These are phyloP conservation scores for Trichoderma sp. DNA, from an alignment of 2,329 filamentous ascomycete species.

Conservation along the genomic window DNA sequence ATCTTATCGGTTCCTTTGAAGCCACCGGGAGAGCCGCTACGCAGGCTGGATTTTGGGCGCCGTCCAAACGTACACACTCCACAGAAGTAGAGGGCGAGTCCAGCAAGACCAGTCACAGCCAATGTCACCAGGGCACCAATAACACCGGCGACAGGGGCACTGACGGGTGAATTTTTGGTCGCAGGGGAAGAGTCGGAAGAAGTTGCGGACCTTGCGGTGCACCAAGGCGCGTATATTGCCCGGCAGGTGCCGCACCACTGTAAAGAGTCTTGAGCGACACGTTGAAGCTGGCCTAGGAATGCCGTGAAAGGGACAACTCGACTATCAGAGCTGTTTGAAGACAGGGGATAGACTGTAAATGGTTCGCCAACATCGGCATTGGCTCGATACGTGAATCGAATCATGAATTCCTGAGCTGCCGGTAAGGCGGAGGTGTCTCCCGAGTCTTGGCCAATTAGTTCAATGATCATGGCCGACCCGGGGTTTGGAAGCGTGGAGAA, in stretches of 20 bases:
- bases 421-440: constrained; percentile 26
- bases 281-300: constrained; percentile 39
- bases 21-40: constrained; percentile 31
- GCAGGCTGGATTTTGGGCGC: constrained; percentile 2
- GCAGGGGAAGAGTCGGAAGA: background rate
- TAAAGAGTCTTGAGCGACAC: constrained; percentile 33
- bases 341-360: constrained; percentile 41
- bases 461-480: constrained; percentile 72
- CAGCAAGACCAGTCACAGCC: constrained; percentile 34
- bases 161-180: constrained; percentile 23
- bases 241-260: constrained; percentile 47
- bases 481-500: constrained; percentile 55
- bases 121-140: constrained; percentile 45
- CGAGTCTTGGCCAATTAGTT: constrained; percentile 45
- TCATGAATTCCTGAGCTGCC: constrained; percentile 39
- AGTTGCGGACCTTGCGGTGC: constrained; percentile 23
- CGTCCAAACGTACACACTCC: constrained; percentile 35
- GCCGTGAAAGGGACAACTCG: constrained; percentile 36
- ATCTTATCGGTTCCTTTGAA: constrained; percentile 47
- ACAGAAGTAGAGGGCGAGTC: constrained; percentile 33
- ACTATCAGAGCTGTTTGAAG: constrained; percentile 35
- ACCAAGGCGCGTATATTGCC: constrained; percentile 37
- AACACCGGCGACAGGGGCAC: constrained; percentile 42
- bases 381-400: constrained; percentile 57
- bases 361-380: constrained; percentile 38